phyloP scores from a whole-genome alignment of 176 grass and related monocot species.

The Echinochloa phyllopogon region DNA sequence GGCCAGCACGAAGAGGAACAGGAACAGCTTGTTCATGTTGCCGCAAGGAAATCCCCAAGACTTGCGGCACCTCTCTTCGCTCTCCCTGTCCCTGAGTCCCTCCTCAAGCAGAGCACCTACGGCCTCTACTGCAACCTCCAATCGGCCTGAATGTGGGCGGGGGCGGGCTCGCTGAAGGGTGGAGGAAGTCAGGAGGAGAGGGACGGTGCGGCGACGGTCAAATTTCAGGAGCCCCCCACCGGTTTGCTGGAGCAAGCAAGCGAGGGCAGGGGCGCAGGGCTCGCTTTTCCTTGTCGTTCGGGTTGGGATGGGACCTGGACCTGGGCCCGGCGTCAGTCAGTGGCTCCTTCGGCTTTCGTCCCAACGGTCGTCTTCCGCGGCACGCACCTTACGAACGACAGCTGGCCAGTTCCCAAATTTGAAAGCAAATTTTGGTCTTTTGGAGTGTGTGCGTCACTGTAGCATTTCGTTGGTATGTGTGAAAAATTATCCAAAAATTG shows the following conservation, averaged over 20 bases:
- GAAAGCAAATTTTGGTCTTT: no score
- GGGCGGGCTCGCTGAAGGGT: neutral
- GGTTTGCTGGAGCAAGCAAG: neutral
- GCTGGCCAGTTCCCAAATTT: no score
- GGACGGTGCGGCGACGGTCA: constrained; percentile 55
- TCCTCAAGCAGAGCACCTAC: constrained; percentile 27
- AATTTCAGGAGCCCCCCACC: constrained; percentile 30
- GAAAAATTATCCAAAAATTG: no score
- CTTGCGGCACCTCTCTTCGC: neutral
- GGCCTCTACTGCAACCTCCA: constrained; percentile 26
- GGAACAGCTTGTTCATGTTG: constrained; percentile 52
- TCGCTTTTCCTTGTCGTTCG: neutral
- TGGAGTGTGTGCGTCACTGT: no score
- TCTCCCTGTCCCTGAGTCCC: neutral
- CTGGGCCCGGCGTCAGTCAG: no score
- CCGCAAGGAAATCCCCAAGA: neutral
- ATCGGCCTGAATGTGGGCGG: constrained; percentile 23
- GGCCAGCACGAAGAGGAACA: constrained; percentile 49
- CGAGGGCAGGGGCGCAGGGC: neutral
- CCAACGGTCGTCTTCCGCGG: no score
- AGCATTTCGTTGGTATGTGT: no score
- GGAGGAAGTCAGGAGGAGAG: neutral
- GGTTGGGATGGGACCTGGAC: neutral
- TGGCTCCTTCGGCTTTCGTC: no score
- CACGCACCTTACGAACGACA: no score